Percentiles rank a stretch among this genome's conserved stretches.
These are phyloP conservation scores for Nephelium lappaceum DNA, from an alignment of 345 rosid species.

Conservation along the genomic window DNA sequence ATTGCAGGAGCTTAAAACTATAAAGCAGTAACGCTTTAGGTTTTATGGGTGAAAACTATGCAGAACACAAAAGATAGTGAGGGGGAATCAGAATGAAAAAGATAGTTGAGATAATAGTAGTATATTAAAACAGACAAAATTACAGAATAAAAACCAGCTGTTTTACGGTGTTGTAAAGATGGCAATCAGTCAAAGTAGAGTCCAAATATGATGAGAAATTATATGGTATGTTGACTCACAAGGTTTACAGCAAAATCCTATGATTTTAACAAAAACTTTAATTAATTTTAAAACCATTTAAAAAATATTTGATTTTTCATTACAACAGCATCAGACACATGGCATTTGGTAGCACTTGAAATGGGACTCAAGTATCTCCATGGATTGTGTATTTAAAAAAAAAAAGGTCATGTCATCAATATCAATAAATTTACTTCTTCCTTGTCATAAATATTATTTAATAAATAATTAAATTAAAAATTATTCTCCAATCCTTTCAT, in stretches of 20 bases:
- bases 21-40: not conserved
- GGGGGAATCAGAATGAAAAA: slow-evolving; percentile 1
- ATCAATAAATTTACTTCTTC: too few relatives aligned
- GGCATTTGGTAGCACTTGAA: too few relatives aligned
- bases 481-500: too few relatives aligned
- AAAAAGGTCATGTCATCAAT: too few relatives aligned
- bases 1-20: not conserved
- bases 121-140: not conserved
- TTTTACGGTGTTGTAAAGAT: not conserved
- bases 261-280: not conserved
- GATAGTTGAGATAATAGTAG: not conserved
- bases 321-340: not conserved
- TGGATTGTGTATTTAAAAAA: too few relatives aligned
- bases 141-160: not conserved
- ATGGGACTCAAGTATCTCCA: too few relatives aligned
- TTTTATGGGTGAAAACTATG: not conserved
- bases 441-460: too few relatives aligned
- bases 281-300: not conserved
- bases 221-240: not conserved
- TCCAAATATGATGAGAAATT: not conserved
- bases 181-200: not conserved
- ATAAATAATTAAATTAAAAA: too few relatives aligned
- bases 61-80: not conserved
- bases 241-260: not conserved
- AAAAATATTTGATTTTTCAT: too few relatives aligned